Conservation (phyloP, 192 early-diverging fungal genomes). For the Powellomyces hirtus region DNA sequence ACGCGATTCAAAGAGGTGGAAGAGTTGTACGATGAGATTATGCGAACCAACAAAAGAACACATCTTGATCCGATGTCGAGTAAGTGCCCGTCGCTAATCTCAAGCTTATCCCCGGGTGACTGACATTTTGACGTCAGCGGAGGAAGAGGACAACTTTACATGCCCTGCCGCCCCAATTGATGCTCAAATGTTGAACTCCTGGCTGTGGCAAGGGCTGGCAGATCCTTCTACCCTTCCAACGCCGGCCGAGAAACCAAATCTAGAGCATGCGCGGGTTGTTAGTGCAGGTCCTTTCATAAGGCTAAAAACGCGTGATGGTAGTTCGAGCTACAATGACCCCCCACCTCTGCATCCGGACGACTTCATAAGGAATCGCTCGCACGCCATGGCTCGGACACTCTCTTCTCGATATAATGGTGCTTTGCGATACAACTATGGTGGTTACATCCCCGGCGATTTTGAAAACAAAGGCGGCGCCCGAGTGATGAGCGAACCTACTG, state of each 20-base stretch:
- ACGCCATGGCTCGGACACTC: conserved; percentile 49
- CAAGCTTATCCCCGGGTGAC: background rate
- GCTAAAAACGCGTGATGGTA: conserved; percentile 28
- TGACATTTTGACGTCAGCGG: conserved; percentile 6
- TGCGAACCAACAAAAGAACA: conserved; percentile 40
- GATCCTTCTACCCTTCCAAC: conserved; percentile 7
- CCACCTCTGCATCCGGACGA: conserved; percentile 36
- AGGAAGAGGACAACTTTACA: conserved; percentile 19
- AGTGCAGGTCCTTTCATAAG: conserved; percentile 19
- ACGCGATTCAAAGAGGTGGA: conserved; percentile 55
- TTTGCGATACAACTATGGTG: conserved; percentile 57
- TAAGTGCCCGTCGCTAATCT: background rate
- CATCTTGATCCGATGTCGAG: conserved; percentile 37
- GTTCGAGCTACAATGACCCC: background rate
- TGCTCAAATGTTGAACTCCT: conserved; percentile 23
- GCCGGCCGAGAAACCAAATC: background rate
- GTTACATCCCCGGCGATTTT: conserved; percentile 51
- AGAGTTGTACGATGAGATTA: conserved; percentile 60
- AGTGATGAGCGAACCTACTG: conserved; percentile 9
- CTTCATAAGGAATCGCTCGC: conserved; percentile 38
- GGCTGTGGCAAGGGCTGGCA: conserved; percentile 13
- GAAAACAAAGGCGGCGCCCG: conserved; percentile 20
- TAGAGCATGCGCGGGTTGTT: background rate
- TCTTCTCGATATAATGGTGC: conserved; percentile 42
- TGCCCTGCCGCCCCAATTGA: conserved; percentile 50